Conservation (phyloP, 139 green algal genomes). For the Chlamydomonas applanata region DNA sequence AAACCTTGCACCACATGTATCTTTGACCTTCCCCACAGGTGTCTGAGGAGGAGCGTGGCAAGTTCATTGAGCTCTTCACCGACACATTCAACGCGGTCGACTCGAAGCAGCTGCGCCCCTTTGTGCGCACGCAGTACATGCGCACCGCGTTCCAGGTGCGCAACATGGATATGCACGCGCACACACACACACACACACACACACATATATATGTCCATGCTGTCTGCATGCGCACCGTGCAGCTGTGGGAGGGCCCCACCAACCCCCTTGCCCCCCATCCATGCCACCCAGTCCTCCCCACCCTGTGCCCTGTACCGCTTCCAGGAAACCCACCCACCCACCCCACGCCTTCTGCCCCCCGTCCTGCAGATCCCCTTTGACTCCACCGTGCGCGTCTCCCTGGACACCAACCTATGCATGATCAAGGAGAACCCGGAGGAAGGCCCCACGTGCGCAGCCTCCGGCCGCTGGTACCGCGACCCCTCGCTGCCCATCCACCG, state of each 20-base stretch:
- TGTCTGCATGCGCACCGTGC: background rate
- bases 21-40: background rate
- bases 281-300: too few relatives aligned
- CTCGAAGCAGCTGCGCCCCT: constrained; percentile 86
- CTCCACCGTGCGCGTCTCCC: constrained; percentile 79
- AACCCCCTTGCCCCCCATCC: too few relatives aligned
- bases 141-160: constrained; percentile 84
- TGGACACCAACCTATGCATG: constrained; percentile 96
- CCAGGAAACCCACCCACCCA: too few relatives aligned
- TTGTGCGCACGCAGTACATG: constrained; percentile 92
- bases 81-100: constrained; percentile 71
- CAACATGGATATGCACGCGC: too few relatives aligned
- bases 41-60: background rate
- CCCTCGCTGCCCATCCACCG: constrained; percentile 68
- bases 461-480: constrained; percentile 71
- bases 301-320: too few relatives aligned
- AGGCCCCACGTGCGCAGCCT: constrained; percentile 61
- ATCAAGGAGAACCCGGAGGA: constrained; percentile 93
- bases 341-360: background rate
- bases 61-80: constrained; percentile 11
- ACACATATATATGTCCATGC: too few relatives aligned
- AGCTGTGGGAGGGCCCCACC: too few relatives aligned
- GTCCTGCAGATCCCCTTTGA: constrained; percentile 87
- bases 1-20: too few relatives aligned
- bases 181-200: too few relatives aligned